These are phyloP conservation scores for Fusarium coicis DNA, from an alignment of 2,329 filamentous ascomycete species.

Conservation along the genomic window DNA sequence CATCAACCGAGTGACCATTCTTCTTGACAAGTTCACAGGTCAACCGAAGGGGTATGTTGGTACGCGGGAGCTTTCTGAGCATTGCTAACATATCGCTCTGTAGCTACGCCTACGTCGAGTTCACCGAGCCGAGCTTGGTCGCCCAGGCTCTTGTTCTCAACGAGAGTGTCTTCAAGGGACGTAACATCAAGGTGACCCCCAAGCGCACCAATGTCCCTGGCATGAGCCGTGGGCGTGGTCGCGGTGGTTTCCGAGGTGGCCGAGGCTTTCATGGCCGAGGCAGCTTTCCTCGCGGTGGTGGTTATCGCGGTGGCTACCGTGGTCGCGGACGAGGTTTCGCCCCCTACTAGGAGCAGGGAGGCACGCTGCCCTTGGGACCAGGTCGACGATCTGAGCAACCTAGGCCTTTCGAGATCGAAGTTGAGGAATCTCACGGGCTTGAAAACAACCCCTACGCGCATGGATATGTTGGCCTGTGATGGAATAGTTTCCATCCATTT, in stretches of 20 bases:
- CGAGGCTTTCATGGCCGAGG: slow-evolving; percentile 65
- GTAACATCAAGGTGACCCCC: slow-evolving; percentile 92
- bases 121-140: slow-evolving; percentile 91
- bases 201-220: slow-evolving; percentile 98
- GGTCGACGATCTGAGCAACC: slow-evolving; percentile 31
- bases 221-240: slow-evolving; percentile 81
- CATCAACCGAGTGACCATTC: slow-evolving; percentile 97
- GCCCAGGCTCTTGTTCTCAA: slow-evolving; percentile 94
- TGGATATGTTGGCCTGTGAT: slow-evolving; percentile 23
- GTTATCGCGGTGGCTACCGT: slow-evolving; percentile 75
- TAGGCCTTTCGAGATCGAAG: slow-evolving; percentile 41
- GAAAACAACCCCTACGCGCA: slow-evolving; percentile 18
- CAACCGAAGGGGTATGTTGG: slow-evolving; percentile 93
- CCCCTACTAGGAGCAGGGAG: slow-evolving; percentile 67
- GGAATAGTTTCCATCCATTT: slow-evolving; percentile 1
- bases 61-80: neutral
- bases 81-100: slow-evolving; percentile 28
- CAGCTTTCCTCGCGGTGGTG: slow-evolving; percentile 59
- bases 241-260: slow-evolving; percentile 50
- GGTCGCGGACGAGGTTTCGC: slow-evolving; percentile 72
- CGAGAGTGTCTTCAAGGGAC: slow-evolving; percentile 93
- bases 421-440: slow-evolving; percentile 37
- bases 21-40: slow-evolving; percentile 97
- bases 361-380: slow-evolving; percentile 33
- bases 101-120: slow-evolving; percentile 99